Evolutionary conservation across 2,329 filamentous ascomycete species (phyloP), one percentile per base, ranked within the genome.

Genomic region (Neopestalotiopsis clavispora): DNA sequence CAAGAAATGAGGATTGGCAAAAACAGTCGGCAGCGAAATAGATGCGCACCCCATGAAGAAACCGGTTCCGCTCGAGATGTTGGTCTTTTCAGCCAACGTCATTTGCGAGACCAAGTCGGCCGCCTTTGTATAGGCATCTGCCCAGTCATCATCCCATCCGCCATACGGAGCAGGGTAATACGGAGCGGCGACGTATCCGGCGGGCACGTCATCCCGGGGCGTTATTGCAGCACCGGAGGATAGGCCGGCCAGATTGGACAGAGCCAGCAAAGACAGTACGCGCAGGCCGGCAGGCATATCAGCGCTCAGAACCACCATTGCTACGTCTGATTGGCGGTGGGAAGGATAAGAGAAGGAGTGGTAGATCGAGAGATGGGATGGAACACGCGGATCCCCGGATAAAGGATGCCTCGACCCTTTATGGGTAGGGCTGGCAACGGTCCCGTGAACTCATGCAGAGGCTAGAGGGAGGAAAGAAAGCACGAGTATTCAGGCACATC

Each of bases 1-100:
- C 0, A n/a, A 13, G 30, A 17, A 42, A 12, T 17, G 23, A 28
- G 23, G 23, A 28, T 28, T 28, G 23, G 23, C 23, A 28, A 28
- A 28, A 57, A 6, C 32, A 7, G 1, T 7, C 2, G 4, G 9
- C n/a, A 34, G 65, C 52, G 40, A 49, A 4, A 61, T 68, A 34
- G 45, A 23, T 64, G 64, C 66, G 57, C 45, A n/a, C 83, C 87
- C 92, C 92, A 94, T 94, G 71, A 85, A 91, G 57, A 91, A 85
- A 1, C 92, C 92, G 1, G 87, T 91, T 3, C 92, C 92, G 1
- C 88, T 87, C 0, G 92, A 94, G 65, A 94, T 85, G 75, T 94
- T 95, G 3, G 91, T 90, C 81, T 95, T 95, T 78, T 95, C 93
- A 1, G 92, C 92, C 68, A 95, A 80, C 0, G 92, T 95, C 92